Evolutionary conservation across 1,284 basidiomycete genomes (phyloP).

Genomic region (Ganoderma sp.): DNA sequence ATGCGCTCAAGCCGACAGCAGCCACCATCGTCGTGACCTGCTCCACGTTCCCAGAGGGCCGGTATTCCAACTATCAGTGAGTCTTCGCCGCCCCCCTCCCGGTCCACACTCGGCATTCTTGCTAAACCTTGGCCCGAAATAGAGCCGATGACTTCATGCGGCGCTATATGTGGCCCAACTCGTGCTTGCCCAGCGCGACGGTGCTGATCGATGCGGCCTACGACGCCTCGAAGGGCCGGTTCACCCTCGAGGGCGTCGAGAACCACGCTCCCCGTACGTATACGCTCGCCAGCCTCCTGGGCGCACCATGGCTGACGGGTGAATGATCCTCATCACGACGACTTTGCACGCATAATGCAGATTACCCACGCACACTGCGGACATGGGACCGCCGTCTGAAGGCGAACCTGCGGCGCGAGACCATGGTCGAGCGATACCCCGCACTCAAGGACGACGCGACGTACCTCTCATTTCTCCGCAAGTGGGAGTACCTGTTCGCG

Average conservation of each 20-base stretch:
- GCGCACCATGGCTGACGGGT: neutral
- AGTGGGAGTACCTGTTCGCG: constrained; percentile 81
- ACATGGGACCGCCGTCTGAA: constrained; percentile 85
- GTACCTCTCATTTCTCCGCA: constrained; percentile 70
- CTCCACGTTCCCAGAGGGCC: constrained; percentile 85
- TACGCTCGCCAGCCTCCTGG: neutral
- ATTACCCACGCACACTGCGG: constrained; percentile 89
- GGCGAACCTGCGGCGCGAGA: constrained; percentile 61
- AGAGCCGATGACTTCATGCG: constrained; percentile 90
- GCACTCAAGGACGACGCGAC: constrained; percentile 55
- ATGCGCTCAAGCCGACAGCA: constrained; percentile 72
- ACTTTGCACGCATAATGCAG: constrained; percentile 42
- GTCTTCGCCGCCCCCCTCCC: constrained; percentile 14
- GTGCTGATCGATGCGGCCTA: constrained; percentile 71
- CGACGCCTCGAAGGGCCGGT: constrained; percentile 67
- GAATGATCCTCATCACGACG: neutral
- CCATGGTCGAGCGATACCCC: constrained; percentile 63
- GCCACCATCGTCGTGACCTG: constrained; percentile 80
- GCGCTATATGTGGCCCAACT: constrained; percentile 93
- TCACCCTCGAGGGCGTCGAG: constrained; percentile 86
- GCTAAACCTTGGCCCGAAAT: constrained; percentile 11
- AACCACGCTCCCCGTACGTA: constrained; percentile 81
- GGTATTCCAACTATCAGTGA: constrained; percentile 70
- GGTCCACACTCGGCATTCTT: neutral
- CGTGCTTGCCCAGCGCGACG: constrained; percentile 84